Percentiles rank a stretch among this genome's conserved stretches.
These are phyloP conservation scores for Desmodesmus armatus DNA, from an alignment of 139 green algal genomes.

Conservation along the genomic window DNA sequence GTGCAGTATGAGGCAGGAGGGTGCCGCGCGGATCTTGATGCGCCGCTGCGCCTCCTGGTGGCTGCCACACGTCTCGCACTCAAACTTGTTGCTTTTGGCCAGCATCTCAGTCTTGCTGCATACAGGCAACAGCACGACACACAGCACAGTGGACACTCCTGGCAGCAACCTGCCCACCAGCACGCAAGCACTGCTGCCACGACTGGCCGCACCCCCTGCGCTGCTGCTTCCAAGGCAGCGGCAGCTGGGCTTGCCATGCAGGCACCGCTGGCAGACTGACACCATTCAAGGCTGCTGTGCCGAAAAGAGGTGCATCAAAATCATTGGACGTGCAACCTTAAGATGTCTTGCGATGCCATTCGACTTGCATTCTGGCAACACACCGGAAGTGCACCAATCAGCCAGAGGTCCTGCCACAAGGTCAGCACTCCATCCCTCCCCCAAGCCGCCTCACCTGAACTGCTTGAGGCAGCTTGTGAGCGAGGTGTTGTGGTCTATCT, in stretches of 20 bases:
- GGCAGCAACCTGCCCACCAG: too few relatives aligned
- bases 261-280: too few relatives aligned
- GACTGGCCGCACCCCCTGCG: too few relatives aligned
- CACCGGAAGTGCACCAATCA: not conserved
- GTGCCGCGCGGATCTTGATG: slow-evolving; percentile 86
- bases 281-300: too few relatives aligned
- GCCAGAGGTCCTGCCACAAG: not conserved
- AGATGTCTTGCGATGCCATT: too few relatives aligned
- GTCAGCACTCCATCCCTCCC: not conserved
- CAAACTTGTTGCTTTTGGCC: slow-evolving; percentile 94
- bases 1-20: slow-evolving; percentile 92
- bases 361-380: not conserved
- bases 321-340: too few relatives aligned
- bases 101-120: slow-evolving; percentile 87
- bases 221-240: too few relatives aligned
- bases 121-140: not conserved
- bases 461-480: slow-evolving; percentile 89
- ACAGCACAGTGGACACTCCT: too few relatives aligned
- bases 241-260: too few relatives aligned
- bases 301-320: too few relatives aligned
- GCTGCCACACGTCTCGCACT: slow-evolving; percentile 94
- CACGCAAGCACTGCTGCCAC: too few relatives aligned
- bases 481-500: slow-evolving; percentile 94
- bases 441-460: slow-evolving; percentile 79
- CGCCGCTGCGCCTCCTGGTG: slow-evolving; percentile 93